Conservation (phyloP, 2,329 filamentous ascomycete genomes). For the Dothideomycetes sp. region DNA sequence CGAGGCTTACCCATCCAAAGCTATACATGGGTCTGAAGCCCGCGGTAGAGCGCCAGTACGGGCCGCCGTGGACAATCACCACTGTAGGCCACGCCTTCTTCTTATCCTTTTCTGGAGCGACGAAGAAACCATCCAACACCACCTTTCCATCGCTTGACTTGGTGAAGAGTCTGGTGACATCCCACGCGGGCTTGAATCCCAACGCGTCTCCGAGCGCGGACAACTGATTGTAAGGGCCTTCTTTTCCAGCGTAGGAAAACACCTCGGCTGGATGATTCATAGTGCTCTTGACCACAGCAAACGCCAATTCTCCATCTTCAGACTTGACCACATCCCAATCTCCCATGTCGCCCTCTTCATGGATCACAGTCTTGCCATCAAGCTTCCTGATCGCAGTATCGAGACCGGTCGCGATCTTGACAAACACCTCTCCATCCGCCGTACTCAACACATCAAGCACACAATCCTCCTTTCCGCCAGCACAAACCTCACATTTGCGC, state of each 20-base stretch:
- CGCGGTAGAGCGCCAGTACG: constrained; percentile 18
- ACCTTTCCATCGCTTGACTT: constrained; percentile 19
- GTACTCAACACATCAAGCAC: constrained; percentile 8
- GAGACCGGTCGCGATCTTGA: constrained; percentile 14
- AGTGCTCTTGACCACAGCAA: constrained; percentile 18
- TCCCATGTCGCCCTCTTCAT: constrained; percentile 1
- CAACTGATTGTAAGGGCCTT: too few species aligned
- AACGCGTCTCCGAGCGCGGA: too few species aligned
- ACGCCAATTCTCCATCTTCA: constrained; percentile 11
- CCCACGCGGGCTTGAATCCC: too few species aligned
- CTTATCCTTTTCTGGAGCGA: constrained; percentile 13
- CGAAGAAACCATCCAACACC: constrained; percentile 19
- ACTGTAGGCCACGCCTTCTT: constrained; percentile 20
- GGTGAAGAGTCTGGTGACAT: constrained; percentile 14
- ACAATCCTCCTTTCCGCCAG: constrained; percentile 12
- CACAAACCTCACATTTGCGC: constrained; percentile 8
- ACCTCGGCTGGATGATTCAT: constrained; percentile 21
- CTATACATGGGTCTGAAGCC: constrained; percentile 19
- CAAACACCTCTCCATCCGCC: constrained; percentile 11
- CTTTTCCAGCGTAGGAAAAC: too few species aligned
- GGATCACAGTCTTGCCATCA: constrained; percentile 11
- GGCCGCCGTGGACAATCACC: constrained; percentile 27
- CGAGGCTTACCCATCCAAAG: constrained; percentile 11
- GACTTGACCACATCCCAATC: neutral
- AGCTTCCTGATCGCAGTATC: constrained; percentile 13